phyloP scores from a whole-genome alignment of 169 alveolate species.

The Toxoplasma gondii region DNA sequence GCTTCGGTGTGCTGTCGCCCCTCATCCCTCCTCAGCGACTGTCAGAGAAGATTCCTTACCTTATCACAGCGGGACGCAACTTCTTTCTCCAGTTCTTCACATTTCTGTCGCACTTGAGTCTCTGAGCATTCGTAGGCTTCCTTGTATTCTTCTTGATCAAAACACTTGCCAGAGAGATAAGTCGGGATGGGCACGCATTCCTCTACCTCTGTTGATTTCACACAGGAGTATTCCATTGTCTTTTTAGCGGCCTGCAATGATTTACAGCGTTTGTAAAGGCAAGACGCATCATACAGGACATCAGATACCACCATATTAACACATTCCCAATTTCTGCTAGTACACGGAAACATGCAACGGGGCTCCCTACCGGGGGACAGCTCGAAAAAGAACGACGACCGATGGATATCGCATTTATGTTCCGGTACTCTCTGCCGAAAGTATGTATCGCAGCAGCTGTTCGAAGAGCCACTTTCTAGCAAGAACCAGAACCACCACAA shows the following conservation, averaged over 20 bases:
- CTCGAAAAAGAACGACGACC: too few species aligned
- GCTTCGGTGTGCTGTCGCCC: background rate
- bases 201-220: slow-evolving; percentile 15
- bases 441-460: too few species aligned
- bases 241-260: background rate
- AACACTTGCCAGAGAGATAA: background rate
- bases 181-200: background rate
- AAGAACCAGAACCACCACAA: too few species aligned
- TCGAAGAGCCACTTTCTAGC: too few species aligned
- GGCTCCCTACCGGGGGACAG: too few species aligned
- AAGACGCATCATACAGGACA: background rate
- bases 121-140: background rate
- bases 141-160: slow-evolving; percentile 23
- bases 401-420: too few species aligned
- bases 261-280: background rate
- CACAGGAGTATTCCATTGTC: slow-evolving; percentile 1
- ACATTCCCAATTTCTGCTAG: too few species aligned
- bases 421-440: too few species aligned
- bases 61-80: background rate
- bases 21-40: background rate
- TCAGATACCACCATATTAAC: too few species aligned
- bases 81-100: background rate
- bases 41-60: background rate
- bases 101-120: background rate
- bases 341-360: too few species aligned